A percentile compares a stretch with the other conserved stretches of the same genome.
Conservation (phyloP, 1,139 yeast species). For the Zygoascus meyerae region DNA sequence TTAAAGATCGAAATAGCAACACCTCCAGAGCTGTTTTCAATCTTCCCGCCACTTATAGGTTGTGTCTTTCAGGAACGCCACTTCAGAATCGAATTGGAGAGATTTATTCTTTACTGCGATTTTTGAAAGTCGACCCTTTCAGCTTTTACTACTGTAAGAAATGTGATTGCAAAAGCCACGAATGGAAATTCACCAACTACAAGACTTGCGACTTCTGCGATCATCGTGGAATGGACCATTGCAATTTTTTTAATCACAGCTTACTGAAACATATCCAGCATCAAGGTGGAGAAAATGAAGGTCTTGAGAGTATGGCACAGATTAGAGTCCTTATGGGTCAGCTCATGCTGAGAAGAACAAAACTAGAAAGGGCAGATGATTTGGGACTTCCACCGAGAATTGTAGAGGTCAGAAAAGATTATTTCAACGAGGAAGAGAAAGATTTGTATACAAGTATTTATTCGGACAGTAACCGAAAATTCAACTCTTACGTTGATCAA, state of each 20-base stretch:
- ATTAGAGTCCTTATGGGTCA: slow-evolving; percentile 67
- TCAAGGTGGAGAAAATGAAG: slow-evolving; percentile 74
- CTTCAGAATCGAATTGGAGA: slow-evolving; percentile 95
- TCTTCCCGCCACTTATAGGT: slow-evolving; percentile 62
- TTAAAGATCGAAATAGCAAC: slow-evolving; percentile 88
- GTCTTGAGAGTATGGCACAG: slow-evolving; percentile 67
- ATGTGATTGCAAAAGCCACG: slow-evolving; percentile 74
- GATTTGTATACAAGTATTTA: slow-evolving; percentile 85
- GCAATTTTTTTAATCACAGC: slow-evolving; percentile 91
- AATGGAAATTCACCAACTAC: slow-evolving; percentile 80
- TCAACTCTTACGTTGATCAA: slow-evolving; percentile 80
- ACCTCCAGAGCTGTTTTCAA: slow-evolving; percentile 88
- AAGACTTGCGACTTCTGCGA: slow-evolving; percentile 82
- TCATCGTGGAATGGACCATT: slow-evolving; percentile 90
- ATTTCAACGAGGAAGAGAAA: slow-evolving; percentile 88
- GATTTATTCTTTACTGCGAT: slow-evolving; percentile 82
- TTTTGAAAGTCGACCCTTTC: slow-evolving; percentile 77
- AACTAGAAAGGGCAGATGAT: slow-evolving; percentile 93
- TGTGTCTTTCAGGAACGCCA: slow-evolving; percentile 96
- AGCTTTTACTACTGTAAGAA: slow-evolving; percentile 85
- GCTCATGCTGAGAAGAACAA: slow-evolving; percentile 89
- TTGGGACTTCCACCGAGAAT: slow-evolving; percentile 93
- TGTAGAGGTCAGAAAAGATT: slow-evolving; percentile 79
- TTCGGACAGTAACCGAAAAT: slow-evolving; percentile 78
- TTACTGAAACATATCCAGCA: slow-evolving; percentile 88